Evolutionary conservation across 257 asterid genomes (phyloP).

Genomic region (Linderniella brevidens): DNA sequence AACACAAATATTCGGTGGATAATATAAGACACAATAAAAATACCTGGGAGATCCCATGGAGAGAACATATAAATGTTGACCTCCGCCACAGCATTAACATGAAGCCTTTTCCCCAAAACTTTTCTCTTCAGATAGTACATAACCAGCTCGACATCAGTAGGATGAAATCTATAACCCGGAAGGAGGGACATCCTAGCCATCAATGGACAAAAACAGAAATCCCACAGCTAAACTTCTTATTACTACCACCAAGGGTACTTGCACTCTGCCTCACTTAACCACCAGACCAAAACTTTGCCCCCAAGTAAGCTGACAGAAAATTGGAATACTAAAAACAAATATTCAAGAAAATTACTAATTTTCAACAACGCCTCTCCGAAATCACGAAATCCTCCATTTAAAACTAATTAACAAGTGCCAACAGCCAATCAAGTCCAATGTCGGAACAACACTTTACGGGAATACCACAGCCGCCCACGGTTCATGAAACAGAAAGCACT

Average conservation of each 20-base stretch:
- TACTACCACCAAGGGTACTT: too few species aligned
- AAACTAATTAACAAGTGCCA: too few species aligned
- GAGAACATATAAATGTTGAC: constrained; percentile 59
- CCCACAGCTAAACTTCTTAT: too few species aligned
- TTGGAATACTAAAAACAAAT: too few species aligned
- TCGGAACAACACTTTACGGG: constrained; percentile 43
- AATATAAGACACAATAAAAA: not conserved
- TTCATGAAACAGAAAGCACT: constrained; percentile 59
- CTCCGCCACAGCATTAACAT: constrained; percentile 52
- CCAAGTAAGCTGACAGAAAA: too few species aligned
- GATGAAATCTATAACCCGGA: constrained; percentile 70
- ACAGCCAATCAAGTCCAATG: constrained; percentile 64
- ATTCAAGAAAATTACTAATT: not conserved
- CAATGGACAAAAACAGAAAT: constrained; percentile 7
- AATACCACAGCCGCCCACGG: constrained; percentile 36
- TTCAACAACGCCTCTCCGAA: too few species aligned
- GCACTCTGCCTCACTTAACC: too few species aligned
- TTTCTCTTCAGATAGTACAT: constrained; percentile 75
- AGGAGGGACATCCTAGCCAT: constrained; percentile 35
- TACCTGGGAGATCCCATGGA: constrained; percentile 97
- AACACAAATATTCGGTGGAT: too few species aligned
- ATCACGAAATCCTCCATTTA: too few species aligned
- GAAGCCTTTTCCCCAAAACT: constrained; percentile 44
- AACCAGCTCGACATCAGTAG: constrained; percentile 67
- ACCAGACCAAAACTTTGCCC: too few species aligned